Evolutionary conservation across 2,329 filamentous ascomycete genomes (phyloP).

Genomic region (Fusarium poae): DNA sequence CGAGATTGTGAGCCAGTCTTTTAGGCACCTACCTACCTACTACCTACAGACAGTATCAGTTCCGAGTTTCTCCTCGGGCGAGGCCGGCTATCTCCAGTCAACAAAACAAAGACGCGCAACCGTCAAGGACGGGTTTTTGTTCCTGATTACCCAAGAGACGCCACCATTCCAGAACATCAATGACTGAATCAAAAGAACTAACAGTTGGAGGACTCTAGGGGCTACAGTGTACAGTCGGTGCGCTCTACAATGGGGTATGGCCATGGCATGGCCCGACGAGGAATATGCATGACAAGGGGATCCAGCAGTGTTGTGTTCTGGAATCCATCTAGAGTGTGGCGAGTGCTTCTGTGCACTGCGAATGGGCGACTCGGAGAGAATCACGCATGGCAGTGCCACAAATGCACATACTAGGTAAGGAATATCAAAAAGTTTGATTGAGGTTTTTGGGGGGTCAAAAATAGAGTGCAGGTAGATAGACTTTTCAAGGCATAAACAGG

Average conservation of each 20-base stretch:
- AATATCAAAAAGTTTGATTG: background rate
- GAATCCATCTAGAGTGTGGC: slow-evolving; percentile 43
- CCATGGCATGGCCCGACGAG: background rate
- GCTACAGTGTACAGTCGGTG: background rate
- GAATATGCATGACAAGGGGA: slow-evolving; percentile 26
- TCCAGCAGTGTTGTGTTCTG: slow-evolving; percentile 38
- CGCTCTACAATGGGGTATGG: background rate
- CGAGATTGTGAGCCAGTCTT: slow-evolving; percentile 37
- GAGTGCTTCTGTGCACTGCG: slow-evolving; percentile 36
- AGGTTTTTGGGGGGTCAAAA: background rate
- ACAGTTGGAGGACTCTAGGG: background rate
- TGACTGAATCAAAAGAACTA: slow-evolving; percentile 1
- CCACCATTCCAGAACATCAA: slow-evolving; percentile 40
- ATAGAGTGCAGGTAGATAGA: background rate
- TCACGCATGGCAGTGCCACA: slow-evolving; percentile 38
- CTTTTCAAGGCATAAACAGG: too few relatives aligned
- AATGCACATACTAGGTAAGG: slow-evolving; percentile 15
- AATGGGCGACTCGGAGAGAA: slow-evolving; percentile 36
- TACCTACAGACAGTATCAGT: slow-evolving; percentile 13
- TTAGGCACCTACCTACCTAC: background rate
- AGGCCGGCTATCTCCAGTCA: slow-evolving; percentile 38
- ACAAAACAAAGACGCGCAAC: slow-evolving; percentile 33
- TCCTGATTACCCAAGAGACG: slow-evolving; percentile 28
- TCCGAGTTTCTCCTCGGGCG: slow-evolving; percentile 35
- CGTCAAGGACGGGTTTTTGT: slow-evolving; percentile 21